A percentile compares a stretch with the other conserved stretches of the same genome.
Conservation (phyloP, 768 basidiomycete species). For the Tricholoma hemisulphureum region DNA sequence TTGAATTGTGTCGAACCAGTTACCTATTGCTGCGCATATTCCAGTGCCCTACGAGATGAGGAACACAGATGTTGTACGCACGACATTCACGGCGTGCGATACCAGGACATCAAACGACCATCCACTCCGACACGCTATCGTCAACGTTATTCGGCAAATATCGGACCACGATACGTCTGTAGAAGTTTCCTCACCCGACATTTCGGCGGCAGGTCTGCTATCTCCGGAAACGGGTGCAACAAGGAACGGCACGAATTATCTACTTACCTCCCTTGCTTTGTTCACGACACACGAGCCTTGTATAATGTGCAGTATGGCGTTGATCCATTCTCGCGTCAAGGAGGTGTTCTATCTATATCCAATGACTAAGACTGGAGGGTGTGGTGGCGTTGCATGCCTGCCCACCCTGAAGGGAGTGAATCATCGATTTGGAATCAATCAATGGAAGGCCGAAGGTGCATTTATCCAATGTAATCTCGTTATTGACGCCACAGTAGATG, state of each 20-base stretch:
- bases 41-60: slow-evolving; percentile 48
- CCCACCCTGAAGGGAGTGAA: slow-evolving; percentile 85
- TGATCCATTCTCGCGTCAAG: slow-evolving; percentile 92
- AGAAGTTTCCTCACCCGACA: slow-evolving; percentile 8
- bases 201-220: not conserved
- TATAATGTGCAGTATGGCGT: slow-evolving; percentile 96
- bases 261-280: slow-evolving; percentile 78
- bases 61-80: slow-evolving; percentile 10
- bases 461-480: slow-evolving; percentile 15
- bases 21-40: slow-evolving; percentile 76
- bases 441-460: slow-evolving; percentile 49
- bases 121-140: slow-evolving; percentile 81
- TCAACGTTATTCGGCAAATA: slow-evolving; percentile 70
- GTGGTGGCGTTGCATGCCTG: slow-evolving; percentile 72
- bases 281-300: slow-evolving; percentile 98
- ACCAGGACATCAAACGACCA: slow-evolving; percentile 66
- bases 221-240: slow-evolving; percentile 14
- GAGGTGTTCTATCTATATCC: slow-evolving; percentile 75
- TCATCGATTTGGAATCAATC: slow-evolving; percentile 75
- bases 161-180: slow-evolving; percentile 51
- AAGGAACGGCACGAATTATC: slow-evolving; percentile 76
- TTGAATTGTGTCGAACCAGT: slow-evolving; percentile 34
- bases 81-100: slow-evolving; percentile 61
- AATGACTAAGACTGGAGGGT: slow-evolving; percentile 82
- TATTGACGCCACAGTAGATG: slow-evolving; percentile 38